These are phyloP conservation scores for Chenopodium berlandieri DNA, from an alignment of 148 eudicot genomes.

Conservation along the genomic window DNA sequence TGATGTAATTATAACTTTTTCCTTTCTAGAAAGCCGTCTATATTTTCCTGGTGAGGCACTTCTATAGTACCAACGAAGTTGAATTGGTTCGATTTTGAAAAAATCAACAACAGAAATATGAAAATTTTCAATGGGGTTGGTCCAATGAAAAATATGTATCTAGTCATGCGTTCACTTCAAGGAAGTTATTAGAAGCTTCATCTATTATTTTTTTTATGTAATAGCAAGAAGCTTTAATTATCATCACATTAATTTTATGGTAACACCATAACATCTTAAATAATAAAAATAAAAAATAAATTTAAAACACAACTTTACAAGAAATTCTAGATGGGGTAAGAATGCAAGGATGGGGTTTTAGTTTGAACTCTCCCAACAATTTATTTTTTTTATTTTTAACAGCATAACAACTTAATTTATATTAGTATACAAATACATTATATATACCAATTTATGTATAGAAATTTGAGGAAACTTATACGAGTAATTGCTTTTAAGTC, in stretches of 20 bases:
- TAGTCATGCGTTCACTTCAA: not conserved
- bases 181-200: not conserved
- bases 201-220: not conserved
- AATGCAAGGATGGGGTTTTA: too few relatives aligned
- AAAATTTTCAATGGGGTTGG: not conserved
- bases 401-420: too few relatives aligned
- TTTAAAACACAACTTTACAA: too few relatives aligned
- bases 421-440: too few relatives aligned
- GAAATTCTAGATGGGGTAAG: too few relatives aligned
- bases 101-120: not conserved
- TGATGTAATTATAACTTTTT: not conserved
- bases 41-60: not conserved
- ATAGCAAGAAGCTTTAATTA: too few relatives aligned
- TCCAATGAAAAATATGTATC: not conserved
- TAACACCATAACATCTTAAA: not conserved
- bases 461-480: too few relatives aligned
- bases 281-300: too few relatives aligned
- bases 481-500: too few relatives aligned
- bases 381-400: too few relatives aligned
- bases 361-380: too few relatives aligned
- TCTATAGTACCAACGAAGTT: not conserved
- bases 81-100: not conserved
- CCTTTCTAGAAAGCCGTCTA: not conserved
- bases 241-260: not conserved
- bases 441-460: too few relatives aligned